Percentiles rank a stretch among this genome's conserved stretches.
Conservation (phyloP, 805 yeast species). For the Komagataella populi region DNA sequence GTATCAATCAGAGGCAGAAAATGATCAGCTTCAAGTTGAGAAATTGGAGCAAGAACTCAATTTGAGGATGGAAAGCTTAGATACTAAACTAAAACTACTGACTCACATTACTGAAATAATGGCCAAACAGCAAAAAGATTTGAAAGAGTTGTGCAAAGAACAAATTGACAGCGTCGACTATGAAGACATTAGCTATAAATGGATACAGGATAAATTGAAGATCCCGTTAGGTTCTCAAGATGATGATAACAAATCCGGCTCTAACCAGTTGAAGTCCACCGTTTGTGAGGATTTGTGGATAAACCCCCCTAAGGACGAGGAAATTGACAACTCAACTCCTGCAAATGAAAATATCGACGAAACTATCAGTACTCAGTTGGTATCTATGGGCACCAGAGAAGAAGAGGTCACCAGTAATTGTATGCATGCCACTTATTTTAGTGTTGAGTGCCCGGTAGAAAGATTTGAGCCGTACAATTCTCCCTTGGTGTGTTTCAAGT, state of each 20-base stretch:
- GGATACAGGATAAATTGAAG: background rate
- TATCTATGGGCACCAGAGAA: background rate
- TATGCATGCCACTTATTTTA: background rate
- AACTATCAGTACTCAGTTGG: background rate
- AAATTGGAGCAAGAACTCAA: background rate
- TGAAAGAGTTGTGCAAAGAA: background rate
- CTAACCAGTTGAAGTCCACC: background rate
- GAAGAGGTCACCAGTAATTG: background rate
- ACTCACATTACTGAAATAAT: background rate
- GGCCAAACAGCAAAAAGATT: background rate
- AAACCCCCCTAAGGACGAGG: background rate
- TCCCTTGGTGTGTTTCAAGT: conserved; percentile 5
- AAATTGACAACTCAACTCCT: background rate
- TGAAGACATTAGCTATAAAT: background rate
- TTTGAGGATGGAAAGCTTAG: background rate
- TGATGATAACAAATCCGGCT: background rate
- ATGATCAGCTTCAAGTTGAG: background rate
- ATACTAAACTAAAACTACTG: background rate
- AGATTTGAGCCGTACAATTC: conserved; percentile 7
- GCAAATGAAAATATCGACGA: background rate
- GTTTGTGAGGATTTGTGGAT: background rate
- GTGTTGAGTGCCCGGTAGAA: background rate
- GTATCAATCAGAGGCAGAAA: background rate
- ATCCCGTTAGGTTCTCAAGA: background rate
- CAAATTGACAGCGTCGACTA: background rate